Conservation (phyloP, 164 flowering plant species). For the Aristolochia contorta region DNA sequence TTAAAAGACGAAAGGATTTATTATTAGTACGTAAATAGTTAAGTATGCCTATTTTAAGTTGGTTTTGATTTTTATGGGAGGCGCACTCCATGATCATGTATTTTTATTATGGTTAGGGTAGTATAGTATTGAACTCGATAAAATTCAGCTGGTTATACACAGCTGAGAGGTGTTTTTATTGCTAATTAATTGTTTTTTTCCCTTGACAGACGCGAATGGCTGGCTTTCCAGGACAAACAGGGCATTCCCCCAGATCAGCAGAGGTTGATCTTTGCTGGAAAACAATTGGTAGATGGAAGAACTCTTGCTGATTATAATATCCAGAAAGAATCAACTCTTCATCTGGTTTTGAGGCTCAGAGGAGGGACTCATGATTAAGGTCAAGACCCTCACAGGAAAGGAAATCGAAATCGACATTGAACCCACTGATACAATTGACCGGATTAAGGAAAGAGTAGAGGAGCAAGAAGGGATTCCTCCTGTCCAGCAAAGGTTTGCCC, state of each 20-base stretch:
- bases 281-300: constrained; percentile 32
- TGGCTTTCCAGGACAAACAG: constrained; percentile 11
- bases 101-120: no score
- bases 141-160: no score
- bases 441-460: constrained; percentile 33
- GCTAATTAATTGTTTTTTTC: background rate
- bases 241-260: constrained; percentile 17
- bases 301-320: constrained; percentile 35
- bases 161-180: background rate
- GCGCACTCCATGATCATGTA: no score
- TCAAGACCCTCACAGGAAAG: constrained; percentile 32
- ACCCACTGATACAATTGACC: constrained; percentile 27
- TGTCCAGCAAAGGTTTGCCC: constrained; percentile 25
- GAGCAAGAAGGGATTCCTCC: constrained; percentile 40
- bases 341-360: constrained; percentile 30
- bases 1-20: no score
- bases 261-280: constrained; percentile 24
- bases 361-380: constrained; percentile 35
- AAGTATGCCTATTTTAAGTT: no score
- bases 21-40: no score
- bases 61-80: no score
- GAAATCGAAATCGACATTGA: constrained; percentile 33
- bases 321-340: constrained; percentile 33
- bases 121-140: no score
- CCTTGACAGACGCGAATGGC: background rate